Percentiles rank a stretch among this genome's conserved stretches.
These are phyloP conservation scores for Fusarium illudens DNA, from an alignment of 2,329 filamentous ascomycete genomes.

Conservation along the genomic window DNA sequence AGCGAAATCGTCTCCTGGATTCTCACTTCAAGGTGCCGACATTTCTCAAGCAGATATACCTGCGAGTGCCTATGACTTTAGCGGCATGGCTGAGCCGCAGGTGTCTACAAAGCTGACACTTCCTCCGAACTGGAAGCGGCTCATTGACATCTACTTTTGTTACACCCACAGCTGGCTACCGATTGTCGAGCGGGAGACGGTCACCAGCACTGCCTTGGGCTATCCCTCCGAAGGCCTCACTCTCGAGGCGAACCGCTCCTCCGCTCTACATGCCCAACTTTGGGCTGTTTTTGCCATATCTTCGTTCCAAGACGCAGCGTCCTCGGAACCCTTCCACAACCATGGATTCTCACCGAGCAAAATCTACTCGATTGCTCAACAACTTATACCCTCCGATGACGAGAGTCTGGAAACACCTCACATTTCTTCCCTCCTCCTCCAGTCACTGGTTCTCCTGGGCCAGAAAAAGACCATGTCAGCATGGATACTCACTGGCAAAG, in stretches of 20 bases:
- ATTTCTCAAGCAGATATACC: conserved; percentile 14
- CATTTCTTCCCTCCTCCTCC: conserved; percentile 56
- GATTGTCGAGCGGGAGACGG: conserved; percentile 71
- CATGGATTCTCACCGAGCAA: conserved; percentile 36
- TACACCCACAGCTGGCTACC: conserved; percentile 82
- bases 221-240: conserved; percentile 51
- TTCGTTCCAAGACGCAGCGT: conserved; percentile 59
- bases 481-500: conserved; percentile 71
- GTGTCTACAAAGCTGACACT: conserved; percentile 47
- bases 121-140: conserved; percentile 63
- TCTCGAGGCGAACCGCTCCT: conserved; percentile 46
- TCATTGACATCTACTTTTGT: conserved; percentile 77
- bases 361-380: conserved; percentile 61
- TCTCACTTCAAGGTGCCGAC: conserved; percentile 25
- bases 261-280: conserved; percentile 59
- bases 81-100: background rate
- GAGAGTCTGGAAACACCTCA: conserved; percentile 55
- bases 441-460: conserved; percentile 71
- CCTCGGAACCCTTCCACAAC: conserved; percentile 7
- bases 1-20: conserved; percentile 30
- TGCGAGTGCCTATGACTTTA: conserved; percentile 9
- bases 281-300: conserved; percentile 69
- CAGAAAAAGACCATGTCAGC: conserved; percentile 64
- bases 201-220: conserved; percentile 58
- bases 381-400: conserved; percentile 59